Evolutionary conservation across 345 rosid species (phyloP).

Genomic region (Lepidium aucheri): DNA sequence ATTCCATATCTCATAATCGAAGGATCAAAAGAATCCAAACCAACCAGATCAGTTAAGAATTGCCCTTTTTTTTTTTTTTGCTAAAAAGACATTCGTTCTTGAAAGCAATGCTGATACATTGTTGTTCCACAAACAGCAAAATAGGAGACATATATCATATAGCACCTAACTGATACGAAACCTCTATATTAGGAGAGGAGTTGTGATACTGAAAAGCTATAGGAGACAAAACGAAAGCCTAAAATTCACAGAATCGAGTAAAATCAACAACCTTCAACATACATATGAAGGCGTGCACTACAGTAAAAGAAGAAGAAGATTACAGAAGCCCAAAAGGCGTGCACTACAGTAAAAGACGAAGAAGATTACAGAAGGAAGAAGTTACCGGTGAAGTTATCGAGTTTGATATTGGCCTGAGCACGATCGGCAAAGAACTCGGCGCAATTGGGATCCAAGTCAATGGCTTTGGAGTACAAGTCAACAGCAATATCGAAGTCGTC

Average conservation of each 20-base stretch:
- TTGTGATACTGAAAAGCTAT: neutral
- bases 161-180: neutral
- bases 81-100: neutral
- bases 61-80: no score
- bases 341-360: neutral
- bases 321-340: neutral
- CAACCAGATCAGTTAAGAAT: neutral
- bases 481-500: conserved; percentile 78
- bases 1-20: neutral
- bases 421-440: conserved; percentile 81
- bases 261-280: neutral
- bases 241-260: neutral
- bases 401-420: conserved; percentile 86
- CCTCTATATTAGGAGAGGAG: neutral
- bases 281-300: neutral
- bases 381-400: conserved; percentile 59
- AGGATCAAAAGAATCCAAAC: neutral
- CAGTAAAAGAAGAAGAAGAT: neutral
- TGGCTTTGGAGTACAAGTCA: conserved; percentile 76
- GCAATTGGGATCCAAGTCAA: conserved; percentile 47
- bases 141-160: neutral
- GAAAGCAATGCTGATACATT: neutral
- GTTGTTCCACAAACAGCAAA: neutral
- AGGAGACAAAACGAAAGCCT: neutral
- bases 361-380: neutral